Base-by-base conservation (phyloP, 345 rosid species). In the Draba incana region DNA sequence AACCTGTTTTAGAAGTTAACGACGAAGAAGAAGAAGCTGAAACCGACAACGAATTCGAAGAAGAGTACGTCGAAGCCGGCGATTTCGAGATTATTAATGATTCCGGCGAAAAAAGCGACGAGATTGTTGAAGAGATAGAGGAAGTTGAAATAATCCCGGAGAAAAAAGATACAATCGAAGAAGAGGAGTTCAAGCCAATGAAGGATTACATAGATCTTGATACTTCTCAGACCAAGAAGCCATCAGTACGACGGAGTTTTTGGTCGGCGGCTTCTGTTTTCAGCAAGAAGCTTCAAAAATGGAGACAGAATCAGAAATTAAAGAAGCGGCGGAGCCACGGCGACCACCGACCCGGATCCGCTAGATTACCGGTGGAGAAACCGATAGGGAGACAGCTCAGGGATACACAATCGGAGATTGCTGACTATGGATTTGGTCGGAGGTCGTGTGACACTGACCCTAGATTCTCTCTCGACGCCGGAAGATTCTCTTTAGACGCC, bases 361-460 rank as follows among this genome's bases (percentile, higher is more conserved):
- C 90, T 3, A 83, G 92, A 38, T 80, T 94, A 77, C 98, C 98
- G 7, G 97, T 87, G 70, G 98, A 87, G 84, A 94, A 94, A 80
- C 98, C 99, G 24, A 88, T 88, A 9, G 91, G 96, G 9, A 80
- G 97, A 61, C 98, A 91, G 75, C 89, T 82, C 70, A 77, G 96
- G 20, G 99, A 94, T 67, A 94, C 99, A 6, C 98, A 91, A 79
- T 94, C 99, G 30, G 99, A 94, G 76, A 87, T 94, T 41, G 99
- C 97, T 3, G 99, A 94, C 70, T 94, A 94, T 20, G 97, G 96
- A 23, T 94, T 81, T 33, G 99, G 99, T 20, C 76, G 99, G 69
- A 81, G 99, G 53, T 94, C 99, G n/a, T 94, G 99, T 48, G 99
- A 94, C 58, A 94, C 97, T 27, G 99, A 94, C 79, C 99, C 97